These are phyloP conservation scores for Poa annua DNA, from an alignment of 176 grass and related monocot genomes.

Conservation along the genomic window DNA sequence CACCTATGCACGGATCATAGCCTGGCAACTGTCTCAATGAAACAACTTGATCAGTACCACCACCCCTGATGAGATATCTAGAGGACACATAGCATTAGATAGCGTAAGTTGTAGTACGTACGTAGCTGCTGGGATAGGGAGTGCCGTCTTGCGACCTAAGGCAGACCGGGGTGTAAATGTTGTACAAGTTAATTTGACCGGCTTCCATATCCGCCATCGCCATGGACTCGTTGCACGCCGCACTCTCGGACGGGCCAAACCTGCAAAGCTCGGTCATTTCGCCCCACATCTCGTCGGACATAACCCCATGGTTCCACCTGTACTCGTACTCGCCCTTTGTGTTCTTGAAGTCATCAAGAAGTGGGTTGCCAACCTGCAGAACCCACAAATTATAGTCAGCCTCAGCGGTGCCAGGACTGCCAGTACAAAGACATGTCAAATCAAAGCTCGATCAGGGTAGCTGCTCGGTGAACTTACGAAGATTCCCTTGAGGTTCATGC, in stretches of 20 bases:
- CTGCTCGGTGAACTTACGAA: constrained; percentile 36
- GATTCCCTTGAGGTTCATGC: constrained; percentile 49
- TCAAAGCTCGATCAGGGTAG: background rate
- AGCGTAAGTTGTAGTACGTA: background rate
- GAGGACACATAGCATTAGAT: background rate
- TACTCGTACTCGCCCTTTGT: background rate
- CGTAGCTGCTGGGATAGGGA: constrained; percentile 19
- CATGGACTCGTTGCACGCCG: background rate
- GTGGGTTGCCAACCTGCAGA: constrained; percentile 53
- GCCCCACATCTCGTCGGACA: constrained; percentile 48
- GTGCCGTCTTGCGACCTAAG: background rate
- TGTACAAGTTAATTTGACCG: constrained; percentile 22
- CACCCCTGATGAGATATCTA: background rate
- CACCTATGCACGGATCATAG: constrained; percentile 39
- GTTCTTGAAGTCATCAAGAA: constrained; percentile 25
- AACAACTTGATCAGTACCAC: background rate
- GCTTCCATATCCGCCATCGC: background rate
- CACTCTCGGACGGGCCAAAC: background rate
- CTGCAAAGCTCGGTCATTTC: constrained; percentile 29
- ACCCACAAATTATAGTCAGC: background rate
- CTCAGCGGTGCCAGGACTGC: background rate
- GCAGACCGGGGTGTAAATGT: constrained; percentile 56
- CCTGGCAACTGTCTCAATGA: constrained; percentile 35
- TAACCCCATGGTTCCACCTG: constrained; percentile 56
- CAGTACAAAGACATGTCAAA: background rate